Base-by-base conservation (phyloP, 192 early-diverging fungal species). In the Backusella liffmaniae region DNA sequence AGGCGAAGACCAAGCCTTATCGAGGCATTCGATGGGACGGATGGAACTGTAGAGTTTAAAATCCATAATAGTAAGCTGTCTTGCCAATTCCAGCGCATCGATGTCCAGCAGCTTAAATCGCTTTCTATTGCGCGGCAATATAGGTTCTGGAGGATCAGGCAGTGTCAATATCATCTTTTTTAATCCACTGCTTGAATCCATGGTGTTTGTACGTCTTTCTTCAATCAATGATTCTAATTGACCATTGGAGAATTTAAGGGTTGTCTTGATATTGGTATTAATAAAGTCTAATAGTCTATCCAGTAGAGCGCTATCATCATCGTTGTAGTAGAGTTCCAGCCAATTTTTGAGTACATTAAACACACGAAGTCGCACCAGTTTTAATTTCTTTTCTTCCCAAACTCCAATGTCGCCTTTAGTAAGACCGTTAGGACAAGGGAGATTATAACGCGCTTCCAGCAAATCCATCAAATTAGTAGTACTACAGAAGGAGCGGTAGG, bases 31-130 rank as follows among this genome's bases (percentile, higher is more conserved):
- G 23, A 89, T 87, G 21, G 94, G 91, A 35, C 91, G 88, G 78
- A 98, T 93, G 82, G 90, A 89, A 79, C 89, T 91, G 78, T 91
- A 97, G 23, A 92, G 77, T 59, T 86, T 84, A 16, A 87, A 90
- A 79, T 96, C 95, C 88, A 95, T 91, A 56, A 98, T 86, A 6
- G 97, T 98, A 75, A 98, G 85, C 86, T 98, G 97, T 30, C 97
- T 90, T 1, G 97, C 97, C 46, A 97, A 86, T 85, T 98, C 97
- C 26, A 94, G 84, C 21, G 97, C 90, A 76, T 97, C 93, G 42
- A 98, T 79, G 65, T 98, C 96, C 80, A 96, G 80, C 62, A 97
- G 87, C 72, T 87, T 88, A 79, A 97, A 84, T 69, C 88, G 86
- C 65, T 91, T 87, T 46, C 95, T 79, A 74, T 90, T 91, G 68